These are phyloP conservation scores for Thymus mandschuricus DNA, from an alignment of 257 asterid genomes.

Conservation along the genomic window DNA sequence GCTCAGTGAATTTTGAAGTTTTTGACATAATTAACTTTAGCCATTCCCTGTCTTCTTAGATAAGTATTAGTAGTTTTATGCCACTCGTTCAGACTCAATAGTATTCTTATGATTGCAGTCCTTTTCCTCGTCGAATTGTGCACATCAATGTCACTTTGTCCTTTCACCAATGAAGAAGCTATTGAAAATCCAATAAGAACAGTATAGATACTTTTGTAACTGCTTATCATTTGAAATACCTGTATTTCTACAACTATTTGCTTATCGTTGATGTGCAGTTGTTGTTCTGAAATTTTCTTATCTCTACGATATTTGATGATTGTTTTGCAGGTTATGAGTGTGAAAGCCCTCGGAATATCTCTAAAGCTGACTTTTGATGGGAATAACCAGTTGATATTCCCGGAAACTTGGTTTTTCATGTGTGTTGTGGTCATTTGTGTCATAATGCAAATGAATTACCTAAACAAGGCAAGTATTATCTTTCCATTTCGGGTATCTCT, in stretches of 20 bases:
- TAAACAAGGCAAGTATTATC: conserved; percentile 67
- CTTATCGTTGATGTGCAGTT: not conserved
- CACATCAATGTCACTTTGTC: not conserved
- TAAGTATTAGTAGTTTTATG: not conserved
- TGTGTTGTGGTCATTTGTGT: conserved; percentile 72
- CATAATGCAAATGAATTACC: conserved; percentile 88
- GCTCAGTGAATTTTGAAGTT: not conserved
- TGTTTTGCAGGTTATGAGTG: conserved; percentile 81
- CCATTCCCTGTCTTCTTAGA: not conserved
- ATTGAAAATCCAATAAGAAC: conserved; percentile 13
- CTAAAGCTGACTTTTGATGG: conserved; percentile 85
- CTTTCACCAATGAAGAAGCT: conserved; percentile 17
- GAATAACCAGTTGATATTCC: conserved; percentile 71
- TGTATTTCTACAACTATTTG: conserved; percentile 11
- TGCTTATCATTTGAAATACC: not conserved
- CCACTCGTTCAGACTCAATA: not conserved
- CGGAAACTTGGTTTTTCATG: conserved; percentile 83
- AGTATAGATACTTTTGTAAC: not conserved
- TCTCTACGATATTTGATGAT: conserved; percentile 22
- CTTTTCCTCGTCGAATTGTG: not conserved
- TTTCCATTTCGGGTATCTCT: conserved; percentile 2
- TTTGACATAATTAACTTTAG: not conserved
- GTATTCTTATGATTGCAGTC: not conserved
- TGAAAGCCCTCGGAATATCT: conserved; percentile 88
- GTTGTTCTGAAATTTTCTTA: conserved; percentile 19